Evolutionary conservation across 768 basidiomycete species (phyloP), one percentile per base, ranked within the genome.

Genomic region (Mycena metata): DNA sequence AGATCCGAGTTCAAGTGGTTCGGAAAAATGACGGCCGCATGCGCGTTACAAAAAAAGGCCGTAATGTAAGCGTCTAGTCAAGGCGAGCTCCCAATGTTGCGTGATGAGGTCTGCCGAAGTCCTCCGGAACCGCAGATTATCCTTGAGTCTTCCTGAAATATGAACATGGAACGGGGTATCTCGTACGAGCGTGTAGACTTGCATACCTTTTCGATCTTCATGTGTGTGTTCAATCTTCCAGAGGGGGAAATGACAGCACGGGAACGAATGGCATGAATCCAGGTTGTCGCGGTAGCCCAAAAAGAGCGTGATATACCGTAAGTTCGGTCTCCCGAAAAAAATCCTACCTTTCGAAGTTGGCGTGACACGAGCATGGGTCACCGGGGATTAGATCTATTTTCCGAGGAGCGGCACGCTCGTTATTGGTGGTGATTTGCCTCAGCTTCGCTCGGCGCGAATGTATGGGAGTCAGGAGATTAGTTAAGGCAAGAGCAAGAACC

Each of bases 1-100:
- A 57, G 24, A 58, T 65, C 56, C 35, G 46, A 42, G 21, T 10
- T 2, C n/a, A 6, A 19, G 9, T 39, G 16, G 7, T 10, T 21
- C 66, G 66, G 66, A 61, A 61, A 56, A 62, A 67, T 24, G 54
- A 39, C 60, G 59, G 66, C 49, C 35, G 19, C 33, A 30, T 6
- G 12, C 21, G 33, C 39, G 41, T 24, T 42, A 33, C 19, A 30
- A 26, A 10, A 43, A 30, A 26, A 10, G 30, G 19, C 35, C 13
- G 7, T 8, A 24, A 2, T 50, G 23, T 41, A 35, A 43, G 46
- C 30, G 39, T 15, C 46, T 61, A 24, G 54, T 3, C 15, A 16
- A 41, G 39, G 26, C 35, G 24, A 58, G 26, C 23, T 42, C 52
- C 51, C 21, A 59, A 52, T 52, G 12, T 24, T 43, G 49, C 30